A percentile compares a stretch with the other conserved stretches of the same genome.
These are phyloP conservation scores for Alternaria triticina DNA, from an alignment of 2,329 filamentous ascomycete genomes.

Conservation along the genomic window DNA sequence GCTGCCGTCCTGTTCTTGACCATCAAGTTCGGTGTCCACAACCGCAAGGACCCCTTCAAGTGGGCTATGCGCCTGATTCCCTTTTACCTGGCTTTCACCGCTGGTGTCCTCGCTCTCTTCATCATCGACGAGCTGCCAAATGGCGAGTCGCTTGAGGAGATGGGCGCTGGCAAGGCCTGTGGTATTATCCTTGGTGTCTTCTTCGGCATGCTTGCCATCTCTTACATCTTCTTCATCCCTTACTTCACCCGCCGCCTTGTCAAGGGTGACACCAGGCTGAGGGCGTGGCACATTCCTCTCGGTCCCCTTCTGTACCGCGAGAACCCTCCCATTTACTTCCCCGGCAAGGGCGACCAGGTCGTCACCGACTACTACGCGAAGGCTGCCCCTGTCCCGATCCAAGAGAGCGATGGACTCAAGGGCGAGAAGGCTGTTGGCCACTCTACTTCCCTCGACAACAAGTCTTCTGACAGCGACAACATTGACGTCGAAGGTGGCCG, in stretches of 20 bases:
- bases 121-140: slow-evolving; percentile 60
- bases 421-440: slow-evolving; percentile 2
- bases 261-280: slow-evolving; percentile 31
- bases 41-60: slow-evolving; percentile 57
- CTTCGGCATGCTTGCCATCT: slow-evolving; percentile 26
- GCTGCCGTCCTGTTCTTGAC: slow-evolving; percentile 58
- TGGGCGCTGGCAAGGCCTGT: slow-evolving; percentile 36
- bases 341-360: slow-evolving; percentile 45
- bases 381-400: slow-evolving; percentile 20
- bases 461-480: slow-evolving; percentile 3
- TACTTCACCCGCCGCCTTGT: slow-evolving; percentile 38
- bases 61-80: slow-evolving; percentile 58
- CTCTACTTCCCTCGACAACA: slow-evolving; percentile 5
- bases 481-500: slow-evolving; percentile 8
- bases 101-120: slow-evolving; percentile 61
- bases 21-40: slow-evolving; percentile 58
- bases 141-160: slow-evolving; percentile 35
- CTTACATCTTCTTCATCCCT: slow-evolving; percentile 39
- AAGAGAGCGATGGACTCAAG: slow-evolving; percentile 12
- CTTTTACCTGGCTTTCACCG: slow-evolving; percentile 58
- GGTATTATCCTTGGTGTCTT: slow-evolving; percentile 40
- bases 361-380: slow-evolving; percentile 53
- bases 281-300: slow-evolving; percentile 34
- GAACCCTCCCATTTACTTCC: slow-evolving; percentile 51
- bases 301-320: slow-evolving; percentile 53